Evolutionary conservation across 306 rosid genomes (phyloP), one percentile per base, ranked within the genome.

Genomic region (Begonia peltatifolia): DNA sequence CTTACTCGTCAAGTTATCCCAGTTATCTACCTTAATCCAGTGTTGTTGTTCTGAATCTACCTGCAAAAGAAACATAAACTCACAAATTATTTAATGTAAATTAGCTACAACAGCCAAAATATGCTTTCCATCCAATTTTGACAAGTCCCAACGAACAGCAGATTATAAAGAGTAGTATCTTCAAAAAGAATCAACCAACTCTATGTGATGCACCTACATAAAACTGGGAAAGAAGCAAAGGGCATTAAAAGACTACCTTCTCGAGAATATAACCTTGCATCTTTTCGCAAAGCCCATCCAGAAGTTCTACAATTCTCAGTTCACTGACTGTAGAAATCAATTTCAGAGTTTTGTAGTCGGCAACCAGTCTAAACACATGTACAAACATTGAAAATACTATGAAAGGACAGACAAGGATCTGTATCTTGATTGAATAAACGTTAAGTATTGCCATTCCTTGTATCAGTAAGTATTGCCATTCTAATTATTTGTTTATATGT

Each of bases 261-360:
- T 70, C 55, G 18, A 83, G 74, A 13, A 95, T 79, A 73, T 90
- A 90, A 50, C 83, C 99, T 73, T 74, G 86, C 99, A 90, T 90
- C 84, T 86, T 90, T 23, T 86, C 92, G 9, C 99, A 86, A 60
- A 90, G 95, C 46, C 76, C 95, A 54, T 90, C 95, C 5, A 90
- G 94, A 57, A 90, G 99, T 62, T 90, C 99, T 54, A 90, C 94
- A 0, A 77, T 80, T 71, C 94, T 80, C 41, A 90, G 73, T 70
- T 90, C 99, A 52, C 99, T 89, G 46, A 82, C 95, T 82, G 75
- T 59, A 55, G 50, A 47, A 64, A 36, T 44, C 12, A 13, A 44
- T 44, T 10, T 44, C 14, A 13, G 52, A 53, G 53, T 63, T 57
- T 63, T 14, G 25, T 12, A 53, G 62, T 56, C 59, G 42, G 7